Evolutionary conservation across 331 rosid genomes (phyloP).

Genomic region (Quercus phellos): DNA sequence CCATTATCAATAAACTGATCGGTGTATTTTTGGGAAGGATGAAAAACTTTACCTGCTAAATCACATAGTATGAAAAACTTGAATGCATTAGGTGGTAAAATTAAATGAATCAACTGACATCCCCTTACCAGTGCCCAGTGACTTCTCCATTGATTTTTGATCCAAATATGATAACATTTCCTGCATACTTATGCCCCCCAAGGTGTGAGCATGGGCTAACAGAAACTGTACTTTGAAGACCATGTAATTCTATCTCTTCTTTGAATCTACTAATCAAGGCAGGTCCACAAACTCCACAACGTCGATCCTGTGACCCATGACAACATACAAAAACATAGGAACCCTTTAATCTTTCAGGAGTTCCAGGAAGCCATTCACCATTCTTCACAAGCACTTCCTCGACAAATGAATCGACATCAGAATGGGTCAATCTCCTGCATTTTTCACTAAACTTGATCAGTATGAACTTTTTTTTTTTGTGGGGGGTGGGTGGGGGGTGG

Average conservation of each 20-base stretch:
- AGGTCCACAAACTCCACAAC: slow-evolving; percentile 96
- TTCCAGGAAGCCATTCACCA: slow-evolving; percentile 92
- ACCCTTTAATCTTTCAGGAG: slow-evolving; percentile 74
- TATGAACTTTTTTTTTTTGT: not conserved
- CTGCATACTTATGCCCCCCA: slow-evolving; percentile 87
- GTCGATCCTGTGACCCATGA: slow-evolving; percentile 86
- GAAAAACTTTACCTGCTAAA: not conserved
- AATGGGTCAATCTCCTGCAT: slow-evolving; percentile 93
- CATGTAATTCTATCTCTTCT: slow-evolving; percentile 62
- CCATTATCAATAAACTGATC: not conserved
- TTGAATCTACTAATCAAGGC: slow-evolving; percentile 70
- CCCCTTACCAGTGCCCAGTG: slow-evolving; percentile 83
- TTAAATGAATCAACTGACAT: not conserved
- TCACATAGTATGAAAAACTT: not conserved
- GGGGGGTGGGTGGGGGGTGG: not conserved
- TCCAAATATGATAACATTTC: slow-evolving; percentile 76
- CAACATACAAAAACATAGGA: slow-evolving; percentile 81
- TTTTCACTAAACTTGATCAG: slow-evolving; percentile 4
- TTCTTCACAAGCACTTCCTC: slow-evolving; percentile 98
- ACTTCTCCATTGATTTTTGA: slow-evolving; percentile 52
- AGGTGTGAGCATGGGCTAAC: slow-evolving; percentile 95
- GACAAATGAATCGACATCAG: slow-evolving; percentile 93
- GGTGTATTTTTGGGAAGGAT: not conserved
- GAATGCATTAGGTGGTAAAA: not conserved
- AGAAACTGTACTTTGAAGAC: slow-evolving; percentile 69